Evolutionary conservation across 208 protist species (phyloP).

Genomic region (Trypanosomatidae sp.): DNA sequence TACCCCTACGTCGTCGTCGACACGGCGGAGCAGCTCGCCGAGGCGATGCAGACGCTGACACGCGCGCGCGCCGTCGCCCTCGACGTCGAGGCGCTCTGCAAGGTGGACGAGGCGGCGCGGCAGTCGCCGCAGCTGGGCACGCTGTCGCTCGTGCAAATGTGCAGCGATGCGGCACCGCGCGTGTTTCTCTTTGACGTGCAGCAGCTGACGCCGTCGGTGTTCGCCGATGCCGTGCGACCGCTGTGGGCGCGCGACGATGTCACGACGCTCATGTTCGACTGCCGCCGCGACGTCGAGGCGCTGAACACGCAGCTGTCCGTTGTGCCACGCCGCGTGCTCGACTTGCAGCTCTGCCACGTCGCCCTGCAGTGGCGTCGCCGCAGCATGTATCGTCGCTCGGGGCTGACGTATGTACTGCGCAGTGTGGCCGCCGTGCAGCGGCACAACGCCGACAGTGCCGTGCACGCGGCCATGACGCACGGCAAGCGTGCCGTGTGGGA

Average conservation of each 20-base stretch:
- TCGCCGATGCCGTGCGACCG: constrained; percentile 14
- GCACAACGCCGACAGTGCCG: constrained; percentile 57
- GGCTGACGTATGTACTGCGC: constrained; percentile 79
- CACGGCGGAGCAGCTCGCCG: constrained; percentile 15
- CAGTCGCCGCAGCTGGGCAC: constrained; percentile 49
- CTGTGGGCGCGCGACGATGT: constrained; percentile 26
- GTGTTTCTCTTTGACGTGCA: constrained; percentile 83
- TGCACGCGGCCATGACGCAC: constrained; percentile 74
- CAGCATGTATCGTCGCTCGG: constrained; percentile 66
- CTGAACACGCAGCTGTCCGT: constrained; percentile 64
- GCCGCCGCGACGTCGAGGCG: constrained; percentile 80
- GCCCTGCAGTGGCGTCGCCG: constrained; percentile 74
- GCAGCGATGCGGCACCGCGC: constrained; percentile 24
- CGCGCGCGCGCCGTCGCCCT: constrained; percentile 38
- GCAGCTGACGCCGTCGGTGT: constrained; percentile 19
- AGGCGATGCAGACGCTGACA: constrained; percentile 16
- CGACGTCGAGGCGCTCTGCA: constrained; percentile 83
- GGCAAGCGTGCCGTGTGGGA: constrained; percentile 83
- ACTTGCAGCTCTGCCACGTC: constrained; percentile 79
- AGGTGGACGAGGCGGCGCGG: constrained; percentile 8
- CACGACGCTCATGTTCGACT: constrained; percentile 81
- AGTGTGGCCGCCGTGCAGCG: constrained; percentile 43
- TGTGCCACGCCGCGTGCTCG: constrained; percentile 35
- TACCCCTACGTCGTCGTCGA: constrained; percentile 66
- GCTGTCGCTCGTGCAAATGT: constrained; percentile 76